Base-by-base conservation (phyloP, 1,284 basidiomycete genomes). In the Irpex sp. region DNA sequence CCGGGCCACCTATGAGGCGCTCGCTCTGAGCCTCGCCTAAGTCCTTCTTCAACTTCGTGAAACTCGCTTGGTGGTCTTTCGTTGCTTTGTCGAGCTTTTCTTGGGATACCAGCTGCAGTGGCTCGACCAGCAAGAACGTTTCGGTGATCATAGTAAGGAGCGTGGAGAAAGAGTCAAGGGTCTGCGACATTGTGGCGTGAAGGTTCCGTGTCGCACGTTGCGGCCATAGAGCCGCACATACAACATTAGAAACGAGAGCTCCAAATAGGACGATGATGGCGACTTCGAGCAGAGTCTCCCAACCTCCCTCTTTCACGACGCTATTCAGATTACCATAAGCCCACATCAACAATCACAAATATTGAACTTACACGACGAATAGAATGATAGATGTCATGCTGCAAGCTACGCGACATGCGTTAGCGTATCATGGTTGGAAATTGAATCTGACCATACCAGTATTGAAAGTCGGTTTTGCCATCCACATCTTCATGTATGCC, bases 361-460 rank as follows among this genome's bases (percentile, higher is more conserved):
- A 35, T n/a, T 33, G 28, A 28, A 74, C 86, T 74, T 71, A 90
- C 88, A 95, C 92, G 35, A 91, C 82, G 67, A 93, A 94, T 23
- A 95, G 80, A 28, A 93, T 89, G 54, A 96, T 93, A 0, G 90
- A 85, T 0, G 88, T 90, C 93, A 96, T 96, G 57, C 91, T 95
- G 69, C 92, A 94, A 5, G 93, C 94, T 90, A 65, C 45, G n/a
- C 5, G 23, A 7, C 0, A 36, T n/a, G 36, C 5, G 28, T 45
- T 7, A 53, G 54, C 8, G 56, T 60, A 9, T 16, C 52, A 12
- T 18, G 1, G 16, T 33, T 33, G n/a, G 33, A 42, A 6, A 21
- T 48, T 14, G 14, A 28, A 35, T 14, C 19, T 4, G 58, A 56
- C 33, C 33, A 68, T 72, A 85, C 93, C 93, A n/a, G 93, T 91